Percentiles rank a stretch among this genome's conserved stretches.
Conservation (phyloP, 345 rosid species). For the Eucalyptus erythrocorys region DNA sequence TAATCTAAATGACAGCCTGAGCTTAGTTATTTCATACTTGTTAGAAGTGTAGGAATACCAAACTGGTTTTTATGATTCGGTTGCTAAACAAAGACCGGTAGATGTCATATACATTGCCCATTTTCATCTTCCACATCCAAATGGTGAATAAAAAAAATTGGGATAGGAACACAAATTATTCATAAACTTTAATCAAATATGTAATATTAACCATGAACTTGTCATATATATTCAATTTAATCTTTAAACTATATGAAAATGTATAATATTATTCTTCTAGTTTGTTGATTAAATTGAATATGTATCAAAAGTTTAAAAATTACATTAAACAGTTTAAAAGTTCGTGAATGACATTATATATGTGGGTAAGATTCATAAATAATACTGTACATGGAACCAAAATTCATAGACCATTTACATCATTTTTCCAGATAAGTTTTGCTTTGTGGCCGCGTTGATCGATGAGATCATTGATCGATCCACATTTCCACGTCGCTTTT, state of each 20-base stretch:
- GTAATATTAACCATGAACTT: fast-evolving
- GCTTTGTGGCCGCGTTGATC: not conserved
- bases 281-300: fast-evolving
- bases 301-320: fast-evolving
- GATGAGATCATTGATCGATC: not conserved
- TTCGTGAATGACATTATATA: fast-evolving
- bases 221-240: fast-evolving
- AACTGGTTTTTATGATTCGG: not conserved
- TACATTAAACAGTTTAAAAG: not conserved
- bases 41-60: not conserved
- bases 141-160: fast-evolving
- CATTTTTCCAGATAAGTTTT: not conserved
- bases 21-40: not conserved
- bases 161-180: fast-evolving
- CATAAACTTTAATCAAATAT: fast-evolving
- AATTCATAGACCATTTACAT: fast-evolving
- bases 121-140: not conserved
- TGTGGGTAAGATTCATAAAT: fast-evolving
- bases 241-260: fast-evolving
- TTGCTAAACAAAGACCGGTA: not conserved
- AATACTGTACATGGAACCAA: fast-evolving
- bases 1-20: fast-evolving
- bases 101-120: not conserved
- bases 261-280: not conserved
- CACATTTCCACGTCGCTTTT: not conserved